Conservation (phyloP, 1,284 basidiomycete genomes). For the Ceratobasidium sp. region DNA sequence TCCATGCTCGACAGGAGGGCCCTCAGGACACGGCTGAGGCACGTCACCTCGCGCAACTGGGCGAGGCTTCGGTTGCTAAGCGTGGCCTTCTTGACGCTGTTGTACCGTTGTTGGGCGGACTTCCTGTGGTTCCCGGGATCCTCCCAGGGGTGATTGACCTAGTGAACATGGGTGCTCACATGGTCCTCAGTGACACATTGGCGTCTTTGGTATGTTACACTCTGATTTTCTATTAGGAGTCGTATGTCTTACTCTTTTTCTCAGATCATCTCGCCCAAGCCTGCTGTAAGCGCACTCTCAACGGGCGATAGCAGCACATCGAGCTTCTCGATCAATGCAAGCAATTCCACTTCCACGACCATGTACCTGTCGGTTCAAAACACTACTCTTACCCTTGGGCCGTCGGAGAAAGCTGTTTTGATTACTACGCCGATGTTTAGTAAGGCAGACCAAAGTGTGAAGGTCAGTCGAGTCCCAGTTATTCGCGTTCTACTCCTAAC, state of each 20-base stretch:
- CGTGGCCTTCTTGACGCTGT: slow-evolving; percentile 23
- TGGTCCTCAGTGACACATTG: slow-evolving; percentile 16
- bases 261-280: slow-evolving; percentile 31
- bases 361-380: slow-evolving; percentile 33
- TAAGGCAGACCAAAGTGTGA: slow-evolving; percentile 8
- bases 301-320: background rate
- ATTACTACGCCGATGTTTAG: slow-evolving; percentile 28
- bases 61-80: background rate
- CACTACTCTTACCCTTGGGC: slow-evolving; percentile 4
- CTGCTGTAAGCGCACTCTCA: slow-evolving; percentile 10
- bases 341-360: slow-evolving; percentile 24
- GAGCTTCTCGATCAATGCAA: slow-evolving; percentile 17
- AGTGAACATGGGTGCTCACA: slow-evolving; percentile 12
- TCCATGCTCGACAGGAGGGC: too few species aligned
- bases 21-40: too few species aligned
- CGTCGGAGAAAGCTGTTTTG: slow-evolving; percentile 23
- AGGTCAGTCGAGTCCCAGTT: background rate
- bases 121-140: slow-evolving; percentile 19
- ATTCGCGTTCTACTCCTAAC: background rate
- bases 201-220: slow-evolving; percentile 30
- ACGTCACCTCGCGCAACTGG: too few species aligned
- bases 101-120: background rate
- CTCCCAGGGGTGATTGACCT: slow-evolving; percentile 25
- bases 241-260: background rate
- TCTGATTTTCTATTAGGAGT: background rate